Conservation (phyloP, 371 early-diverging fungal species). For the Amoeboaphelidium protococcarum region DNA sequence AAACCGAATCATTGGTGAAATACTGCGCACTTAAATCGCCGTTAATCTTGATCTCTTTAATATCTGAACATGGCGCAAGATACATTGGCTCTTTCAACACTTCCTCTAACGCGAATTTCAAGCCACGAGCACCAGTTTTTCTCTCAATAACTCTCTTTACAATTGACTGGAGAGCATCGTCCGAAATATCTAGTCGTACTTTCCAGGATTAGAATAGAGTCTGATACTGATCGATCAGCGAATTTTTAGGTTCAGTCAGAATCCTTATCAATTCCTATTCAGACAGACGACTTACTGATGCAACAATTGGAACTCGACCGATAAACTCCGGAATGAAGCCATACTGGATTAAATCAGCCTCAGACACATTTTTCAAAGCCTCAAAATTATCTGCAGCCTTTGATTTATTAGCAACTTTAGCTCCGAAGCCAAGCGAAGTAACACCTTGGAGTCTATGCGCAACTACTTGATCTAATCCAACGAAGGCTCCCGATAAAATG, state of each 20-base stretch:
- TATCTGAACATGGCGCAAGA: neutral
- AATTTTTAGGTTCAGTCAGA: constrained; percentile 56
- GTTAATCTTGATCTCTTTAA: neutral
- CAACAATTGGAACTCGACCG: constrained; percentile 51
- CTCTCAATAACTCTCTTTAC: constrained; percentile 47
- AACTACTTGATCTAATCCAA: constrained; percentile 58
- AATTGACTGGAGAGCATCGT: constrained; percentile 32
- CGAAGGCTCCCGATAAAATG: constrained; percentile 67
- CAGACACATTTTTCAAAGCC: constrained; percentile 5
- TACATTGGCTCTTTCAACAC: neutral
- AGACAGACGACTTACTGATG: constrained; percentile 35
- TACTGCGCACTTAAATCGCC: neutral
- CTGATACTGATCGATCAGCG: constrained; percentile 53
- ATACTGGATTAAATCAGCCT: constrained; percentile 43
- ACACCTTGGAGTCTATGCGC: constrained; percentile 18
- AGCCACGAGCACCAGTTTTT: constrained; percentile 66
- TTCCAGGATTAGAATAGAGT: constrained; percentile 25
- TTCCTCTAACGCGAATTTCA: constrained; percentile 43
- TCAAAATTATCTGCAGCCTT: constrained; percentile 1
- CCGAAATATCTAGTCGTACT: constrained; percentile 34
- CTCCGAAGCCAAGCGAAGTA: neutral
- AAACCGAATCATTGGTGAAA: neutral
- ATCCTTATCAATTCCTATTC: constrained; percentile 44
- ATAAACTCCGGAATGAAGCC: constrained; percentile 78
- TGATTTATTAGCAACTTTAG: neutral